phyloP scores from a whole-genome alignment of 2,329 filamentous ascomycete genomes.

The Hymenoscyphus linearis region DNA sequence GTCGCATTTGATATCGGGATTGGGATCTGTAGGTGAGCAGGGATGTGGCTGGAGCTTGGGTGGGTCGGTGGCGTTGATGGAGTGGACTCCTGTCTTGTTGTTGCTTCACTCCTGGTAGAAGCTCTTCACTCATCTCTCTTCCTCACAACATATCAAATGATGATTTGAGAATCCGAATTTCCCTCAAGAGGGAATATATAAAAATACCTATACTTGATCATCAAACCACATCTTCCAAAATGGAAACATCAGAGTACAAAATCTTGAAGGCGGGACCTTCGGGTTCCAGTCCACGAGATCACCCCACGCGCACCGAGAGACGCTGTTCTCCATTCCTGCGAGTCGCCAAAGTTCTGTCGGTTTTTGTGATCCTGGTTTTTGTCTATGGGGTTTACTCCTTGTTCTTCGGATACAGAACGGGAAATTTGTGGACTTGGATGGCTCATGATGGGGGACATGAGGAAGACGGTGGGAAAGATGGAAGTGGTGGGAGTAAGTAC shows the following conservation, averaged over 20 bases:
- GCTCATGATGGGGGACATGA: neutral
- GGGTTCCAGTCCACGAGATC: slow-evolving; percentile 5
- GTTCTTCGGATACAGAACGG: neutral
- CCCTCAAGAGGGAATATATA: neutral
- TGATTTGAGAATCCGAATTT: neutral
- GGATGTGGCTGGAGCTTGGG: slow-evolving; percentile 1
- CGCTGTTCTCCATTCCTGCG: neutral
- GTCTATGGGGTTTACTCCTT: slow-evolving; percentile 6
- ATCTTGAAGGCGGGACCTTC: slow-evolving; percentile 24
- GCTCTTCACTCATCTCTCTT: neutral
- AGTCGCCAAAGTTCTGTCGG: neutral
- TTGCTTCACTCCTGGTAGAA: neutral
- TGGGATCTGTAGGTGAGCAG: neutral
- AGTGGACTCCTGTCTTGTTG: neutral
- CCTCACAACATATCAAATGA: neutral
- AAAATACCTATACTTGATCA: neutral
- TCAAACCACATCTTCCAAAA: neutral
- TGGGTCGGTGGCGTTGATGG: neutral
- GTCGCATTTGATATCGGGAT: neutral
- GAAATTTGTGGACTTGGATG: slow-evolving; percentile 8
- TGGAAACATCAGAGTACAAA: neutral
- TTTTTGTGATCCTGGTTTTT: slow-evolving; percentile 9
- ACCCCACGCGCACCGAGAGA: neutral
- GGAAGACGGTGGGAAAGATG: slow-evolving; percentile 6
- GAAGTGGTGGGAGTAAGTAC: slow-evolving; percentile 38